phyloP scores from a whole-genome alignment of 352 stramenopile genomes.

The Pythium phragmiticola region DNA sequence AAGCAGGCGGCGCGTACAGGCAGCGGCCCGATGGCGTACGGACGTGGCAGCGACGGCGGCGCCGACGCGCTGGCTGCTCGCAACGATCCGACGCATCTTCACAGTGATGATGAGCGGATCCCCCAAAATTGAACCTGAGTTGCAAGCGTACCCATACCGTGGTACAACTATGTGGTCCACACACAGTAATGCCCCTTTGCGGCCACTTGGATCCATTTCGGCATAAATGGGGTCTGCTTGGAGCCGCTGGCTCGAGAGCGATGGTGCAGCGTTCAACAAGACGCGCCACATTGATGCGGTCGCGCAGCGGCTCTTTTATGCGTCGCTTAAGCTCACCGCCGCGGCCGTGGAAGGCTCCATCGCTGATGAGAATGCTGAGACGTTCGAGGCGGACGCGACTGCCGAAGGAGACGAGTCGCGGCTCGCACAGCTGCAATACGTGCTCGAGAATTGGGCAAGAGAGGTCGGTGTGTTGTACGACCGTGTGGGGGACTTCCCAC shows the following conservation, averaged over 20 bases:
- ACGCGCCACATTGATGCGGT: conserved; percentile 15
- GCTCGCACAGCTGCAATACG: conserved; percentile 35
- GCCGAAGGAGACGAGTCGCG: conserved; percentile 16
- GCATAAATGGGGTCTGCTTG: conserved; percentile 24
- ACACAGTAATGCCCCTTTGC: not conserved
- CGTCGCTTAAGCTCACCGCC: conserved; percentile 7
- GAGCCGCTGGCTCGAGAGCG: conserved; percentile 24
- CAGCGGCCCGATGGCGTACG: too few relatives aligned
- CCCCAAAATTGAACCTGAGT: conserved; percentile 7
- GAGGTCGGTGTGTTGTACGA: conserved; percentile 44
- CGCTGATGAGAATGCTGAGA: not conserved
- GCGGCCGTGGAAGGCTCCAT: conserved; percentile 13
- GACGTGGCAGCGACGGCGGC: not conserved
- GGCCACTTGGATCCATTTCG: not conserved
- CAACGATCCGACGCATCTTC: conserved; percentile 15
- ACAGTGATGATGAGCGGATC: conserved; percentile 9
- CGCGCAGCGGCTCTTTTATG: conserved; percentile 19
- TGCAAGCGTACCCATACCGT: conserved; percentile 10
- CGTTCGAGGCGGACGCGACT: conserved; percentile 8
- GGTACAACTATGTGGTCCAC: conserved; percentile 20
- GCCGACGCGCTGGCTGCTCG: not conserved
- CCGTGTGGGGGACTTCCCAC: conserved; percentile 35
- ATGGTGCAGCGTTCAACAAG: conserved; percentile 22
- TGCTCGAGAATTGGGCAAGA: conserved; percentile 52
- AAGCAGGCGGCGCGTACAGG: not conserved